phyloP scores from a whole-genome alignment of 148 eudicot species.

The Dysphania ambrosioides region DNA sequence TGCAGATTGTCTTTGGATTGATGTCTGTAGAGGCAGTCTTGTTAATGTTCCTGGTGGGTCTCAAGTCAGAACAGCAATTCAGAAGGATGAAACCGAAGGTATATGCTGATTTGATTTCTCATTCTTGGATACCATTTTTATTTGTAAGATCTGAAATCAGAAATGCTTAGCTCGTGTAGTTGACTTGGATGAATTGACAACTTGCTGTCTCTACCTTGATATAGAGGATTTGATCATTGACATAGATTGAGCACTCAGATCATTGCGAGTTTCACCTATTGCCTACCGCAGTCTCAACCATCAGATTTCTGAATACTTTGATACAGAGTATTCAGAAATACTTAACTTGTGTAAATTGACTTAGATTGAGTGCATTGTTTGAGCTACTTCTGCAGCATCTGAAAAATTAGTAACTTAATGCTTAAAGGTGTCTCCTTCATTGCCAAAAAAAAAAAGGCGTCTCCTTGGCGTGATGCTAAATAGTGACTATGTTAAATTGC shows the following conservation, averaged over 20 bases:
- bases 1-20: not conserved
- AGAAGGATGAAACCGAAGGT: not conserved
- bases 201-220: too few species aligned
- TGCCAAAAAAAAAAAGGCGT: too few species aligned
- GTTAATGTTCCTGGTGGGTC: constrained; percentile 4
- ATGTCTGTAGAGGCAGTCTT: constrained; percentile 17
- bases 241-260: too few species aligned
- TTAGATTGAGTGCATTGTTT: too few species aligned
- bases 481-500: too few species aligned
- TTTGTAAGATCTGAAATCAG: not conserved
- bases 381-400: not conserved
- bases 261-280: not conserved
- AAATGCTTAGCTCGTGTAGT: not conserved
- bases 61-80: not conserved
- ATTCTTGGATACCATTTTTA: not conserved
- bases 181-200: not conserved
- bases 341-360: too few species aligned
- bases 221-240: too few species aligned
- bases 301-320: too few species aligned
- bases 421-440: too few species aligned
- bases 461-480: too few species aligned
- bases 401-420: too few species aligned
- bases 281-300: not conserved
- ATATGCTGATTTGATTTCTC: not conserved
- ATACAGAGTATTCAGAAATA: too few species aligned